Evolutionary conservation across 1,284 basidiomycete genomes (phyloP).

Genomic region (Erythrobasidium hasegawianum): DNA sequence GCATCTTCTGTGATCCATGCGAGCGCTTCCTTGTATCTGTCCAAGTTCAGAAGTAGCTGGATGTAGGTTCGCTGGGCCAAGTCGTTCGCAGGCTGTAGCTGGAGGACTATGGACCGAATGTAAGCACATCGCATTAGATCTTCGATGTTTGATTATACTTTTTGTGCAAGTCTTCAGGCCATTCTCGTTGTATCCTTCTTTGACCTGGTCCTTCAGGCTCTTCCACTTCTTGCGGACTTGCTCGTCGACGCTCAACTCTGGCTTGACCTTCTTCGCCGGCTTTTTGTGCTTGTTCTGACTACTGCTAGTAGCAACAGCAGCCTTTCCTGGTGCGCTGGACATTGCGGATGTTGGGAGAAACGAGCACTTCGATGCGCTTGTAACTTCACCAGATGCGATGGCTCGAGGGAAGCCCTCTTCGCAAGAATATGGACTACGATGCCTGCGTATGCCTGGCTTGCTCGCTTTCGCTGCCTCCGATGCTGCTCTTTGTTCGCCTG

Average conservation of each 20-base stretch:
- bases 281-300: constrained; percentile 26
- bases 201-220: constrained; percentile 28
- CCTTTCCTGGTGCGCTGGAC: too few relatives aligned
- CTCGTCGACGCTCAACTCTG: constrained; percentile 23
- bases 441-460: too few relatives aligned
- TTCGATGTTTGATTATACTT: too few relatives aligned
- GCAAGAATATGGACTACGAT: too few relatives aligned
- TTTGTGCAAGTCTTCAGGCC: constrained; percentile 25
- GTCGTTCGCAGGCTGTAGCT: constrained; percentile 33
- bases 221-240: constrained; percentile 25
- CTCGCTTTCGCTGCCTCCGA: too few relatives aligned
- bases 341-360: too few relatives aligned
- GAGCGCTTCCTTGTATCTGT: constrained; percentile 35
- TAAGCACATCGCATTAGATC: too few relatives aligned
- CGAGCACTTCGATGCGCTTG: too few relatives aligned
- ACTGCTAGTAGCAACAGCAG: too few relatives aligned
- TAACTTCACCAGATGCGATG: too few relatives aligned
- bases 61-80: constrained; percentile 37
- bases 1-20: not conserved
- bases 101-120: constrained; percentile 37
- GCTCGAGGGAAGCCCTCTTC: too few relatives aligned
- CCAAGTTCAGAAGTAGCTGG: constrained; percentile 42
- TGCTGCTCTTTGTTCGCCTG: too few relatives aligned
- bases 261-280: constrained; percentile 23
- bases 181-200: constrained; percentile 22